Base-by-base conservation (phyloP, 768 basidiomycete genomes). In the Pisolithus marmoratus region DNA sequence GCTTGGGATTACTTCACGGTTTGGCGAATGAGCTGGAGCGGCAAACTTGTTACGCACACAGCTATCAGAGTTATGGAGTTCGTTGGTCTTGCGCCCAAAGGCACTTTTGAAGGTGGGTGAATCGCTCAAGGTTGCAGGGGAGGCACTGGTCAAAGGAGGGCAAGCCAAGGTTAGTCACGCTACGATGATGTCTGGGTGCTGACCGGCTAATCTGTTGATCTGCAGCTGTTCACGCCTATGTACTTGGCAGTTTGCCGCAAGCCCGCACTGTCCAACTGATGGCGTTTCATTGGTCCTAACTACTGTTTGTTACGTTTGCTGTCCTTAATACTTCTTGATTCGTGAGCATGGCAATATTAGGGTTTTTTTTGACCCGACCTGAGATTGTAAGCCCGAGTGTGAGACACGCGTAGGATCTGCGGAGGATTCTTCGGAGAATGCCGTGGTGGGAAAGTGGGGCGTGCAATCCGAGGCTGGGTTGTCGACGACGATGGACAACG, bases 51-150 rank as follows among this genome's bases (percentile, higher is more conserved):
- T 48, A 93, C 86, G 38, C 93, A 94, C 61, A 89, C 83, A 53
- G 83, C 77, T 0, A 73, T 96, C 42, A 81, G 87, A 67, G 24
- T 84, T 5, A 66, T 95, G 63, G 96, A 99, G 75, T 74, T 79
- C 68, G 0, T 90, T 34, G 80, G 92, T 0, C 7, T 95, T 15
- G 72, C 94, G 12, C 96, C 96, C 38, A 93, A 94, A 76, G 96
- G 96, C 19, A 98, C 96, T 1, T 84, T 75, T 62, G 83, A 89
- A n/a, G 51, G 91, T 97, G 34, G 89, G 90, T 54, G 92, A 96
- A 74, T 82, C 86, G 36, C 72, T 97, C 56, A 93, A 89, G 70
- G 69, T 86, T 34, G 93, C 94, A n/a, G 84, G 73, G 7, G 82
- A 82, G 37, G 76, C 87, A 0, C 74, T 97, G 14, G 88, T 94